These are phyloP conservation scores for Fusarium udum DNA, from an alignment of 2,329 filamentous ascomycete genomes.

Conservation along the genomic window DNA sequence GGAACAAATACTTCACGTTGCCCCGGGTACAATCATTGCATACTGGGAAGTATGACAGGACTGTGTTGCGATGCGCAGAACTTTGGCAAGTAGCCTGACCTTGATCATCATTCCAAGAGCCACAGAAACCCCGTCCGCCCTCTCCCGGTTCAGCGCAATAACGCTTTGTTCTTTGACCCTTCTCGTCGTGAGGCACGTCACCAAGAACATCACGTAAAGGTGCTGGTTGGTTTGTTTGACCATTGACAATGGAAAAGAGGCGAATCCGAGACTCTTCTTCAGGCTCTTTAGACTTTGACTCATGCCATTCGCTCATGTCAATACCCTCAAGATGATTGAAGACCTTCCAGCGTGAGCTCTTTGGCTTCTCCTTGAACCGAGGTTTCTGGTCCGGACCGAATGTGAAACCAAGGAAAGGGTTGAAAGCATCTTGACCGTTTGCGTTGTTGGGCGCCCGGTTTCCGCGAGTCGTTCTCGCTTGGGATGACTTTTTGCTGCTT, in stretches of 20 bases:
- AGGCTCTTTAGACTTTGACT: neutral
- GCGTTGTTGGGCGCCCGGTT: neutral
- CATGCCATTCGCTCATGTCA: conserved; percentile 35
- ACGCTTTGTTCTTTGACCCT: neutral
- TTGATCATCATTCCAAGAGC: neutral
- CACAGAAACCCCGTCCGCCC: conserved; percentile 22
- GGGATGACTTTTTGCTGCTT: neutral
- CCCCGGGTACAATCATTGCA: conserved; percentile 41
- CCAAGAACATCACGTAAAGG: conserved; percentile 27
- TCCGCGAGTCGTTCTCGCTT: neutral
- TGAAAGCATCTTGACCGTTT: conserved; percentile 9
- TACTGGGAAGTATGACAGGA: conserved; percentile 29
- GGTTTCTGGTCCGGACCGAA: neutral
- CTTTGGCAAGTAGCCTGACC: conserved; percentile 32
- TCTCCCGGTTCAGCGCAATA: conserved; percentile 30
- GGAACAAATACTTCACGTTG: conserved; percentile 32
- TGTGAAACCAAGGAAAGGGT: conserved; percentile 31
- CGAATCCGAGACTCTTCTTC: neutral
- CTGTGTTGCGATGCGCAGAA: conserved; percentile 19
- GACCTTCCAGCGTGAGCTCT: conserved; percentile 30
- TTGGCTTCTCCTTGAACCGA: neutral
- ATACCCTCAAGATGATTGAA: conserved; percentile 31
- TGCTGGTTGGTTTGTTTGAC: neutral
- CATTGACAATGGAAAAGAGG: conserved; percentile 19
- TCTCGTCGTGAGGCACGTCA: conserved; percentile 14